Percentiles rank a stretch among this genome's conserved stretches.
phyloP scores from a whole-genome alignment of 2,329 filamentous ascomycete genomes.

The Ascochyta koolunga region DNA sequence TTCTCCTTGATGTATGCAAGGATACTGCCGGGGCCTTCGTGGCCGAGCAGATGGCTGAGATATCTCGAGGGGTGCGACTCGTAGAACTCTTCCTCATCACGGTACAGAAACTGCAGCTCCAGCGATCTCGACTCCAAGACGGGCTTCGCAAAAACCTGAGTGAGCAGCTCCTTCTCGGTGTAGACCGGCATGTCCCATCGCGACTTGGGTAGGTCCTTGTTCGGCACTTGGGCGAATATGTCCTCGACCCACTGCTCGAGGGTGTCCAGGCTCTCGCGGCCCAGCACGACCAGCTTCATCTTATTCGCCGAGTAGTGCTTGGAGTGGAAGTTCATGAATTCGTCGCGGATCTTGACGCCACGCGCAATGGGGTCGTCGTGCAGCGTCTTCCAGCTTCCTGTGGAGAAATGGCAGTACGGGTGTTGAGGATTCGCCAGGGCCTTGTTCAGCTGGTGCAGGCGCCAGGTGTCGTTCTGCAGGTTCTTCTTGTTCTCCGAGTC shows the following conservation, averaged over 20 bases:
- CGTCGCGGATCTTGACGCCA: constrained; percentile 83
- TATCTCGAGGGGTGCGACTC: constrained; percentile 85
- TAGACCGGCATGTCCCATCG: constrained; percentile 71
- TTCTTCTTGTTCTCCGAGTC: constrained; percentile 99
- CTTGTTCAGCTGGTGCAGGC: constrained; percentile 86
- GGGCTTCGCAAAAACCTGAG: constrained; percentile 85
- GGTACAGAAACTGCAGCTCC: constrained; percentile 81
- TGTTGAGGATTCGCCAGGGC: constrained; percentile 85
- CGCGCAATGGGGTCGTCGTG: constrained; percentile 80
- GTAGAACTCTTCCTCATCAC: constrained; percentile 80
- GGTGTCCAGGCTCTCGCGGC: constrained; percentile 79
- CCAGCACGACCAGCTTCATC: constrained; percentile 90
- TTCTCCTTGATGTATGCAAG: constrained; percentile 88
- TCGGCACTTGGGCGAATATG: constrained; percentile 78
- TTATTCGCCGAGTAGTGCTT: constrained; percentile 90
- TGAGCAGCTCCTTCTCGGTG: constrained; percentile 65
- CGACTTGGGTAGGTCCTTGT: constrained; percentile 76
- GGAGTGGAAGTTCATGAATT: constrained; percentile 91
- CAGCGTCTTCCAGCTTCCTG: constrained; percentile 83
- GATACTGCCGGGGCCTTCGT: constrained; percentile 91
- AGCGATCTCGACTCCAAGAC: constrained; percentile 86
- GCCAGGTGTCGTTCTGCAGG: constrained; percentile 86
- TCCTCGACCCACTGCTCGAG: constrained; percentile 84
- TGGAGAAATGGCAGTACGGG: constrained; percentile 90
- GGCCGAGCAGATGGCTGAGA: constrained; percentile 85